Base-by-base conservation (phyloP, 768 basidiomycete species). In the Strobilomyces echinocephalus region DNA sequence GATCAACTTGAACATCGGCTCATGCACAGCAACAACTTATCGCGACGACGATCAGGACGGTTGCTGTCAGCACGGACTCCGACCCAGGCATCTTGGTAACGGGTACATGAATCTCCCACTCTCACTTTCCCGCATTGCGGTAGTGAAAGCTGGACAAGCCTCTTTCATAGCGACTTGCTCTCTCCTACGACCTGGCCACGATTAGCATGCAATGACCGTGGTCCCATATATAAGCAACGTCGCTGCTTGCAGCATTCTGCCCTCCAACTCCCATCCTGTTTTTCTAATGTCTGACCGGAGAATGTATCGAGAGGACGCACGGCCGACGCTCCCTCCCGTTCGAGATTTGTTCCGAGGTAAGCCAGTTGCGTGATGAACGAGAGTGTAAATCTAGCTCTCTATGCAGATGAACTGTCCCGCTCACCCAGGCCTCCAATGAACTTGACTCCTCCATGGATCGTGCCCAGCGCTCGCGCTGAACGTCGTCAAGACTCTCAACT, bases 241-340 rank as follows among this genome's bases (percentile, higher is more conserved):
- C 20, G 21, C 40, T 40, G 12, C 39, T 48, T 44, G 48, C 48
- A 28, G 12, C 52, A 51, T 49, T 40, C 26, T 40, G 20, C 39
- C 54, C 46, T 44, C 52, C 52, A 56, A 51, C 38, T 30, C 9
- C 30, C 42, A 20, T 50, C 53, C 51, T 50, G 38, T 64, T 54
- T 56, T 64, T 52, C 57, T 69, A 45, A 64, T 68, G 56, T 63
- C 65, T 68, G 60, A 68, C 62, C 61, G 57, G 55, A 59, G 49
- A 56, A 51, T 44, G 24, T 54, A 52, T 49, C 60, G 62, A 52
- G 69, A 68, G 8, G 59, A 61, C 33, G 28, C 47, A 28, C 79
- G 84, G 41, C 83, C 83, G 50, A 84, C 80, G 15, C 81, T 88
- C 54, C 87, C 87, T 38, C 78, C 85, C 44, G 87, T 88, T 51